phyloP scores from a whole-genome alignment of 2,329 filamentous ascomycete genomes.

The Alternaria panax region DNA sequence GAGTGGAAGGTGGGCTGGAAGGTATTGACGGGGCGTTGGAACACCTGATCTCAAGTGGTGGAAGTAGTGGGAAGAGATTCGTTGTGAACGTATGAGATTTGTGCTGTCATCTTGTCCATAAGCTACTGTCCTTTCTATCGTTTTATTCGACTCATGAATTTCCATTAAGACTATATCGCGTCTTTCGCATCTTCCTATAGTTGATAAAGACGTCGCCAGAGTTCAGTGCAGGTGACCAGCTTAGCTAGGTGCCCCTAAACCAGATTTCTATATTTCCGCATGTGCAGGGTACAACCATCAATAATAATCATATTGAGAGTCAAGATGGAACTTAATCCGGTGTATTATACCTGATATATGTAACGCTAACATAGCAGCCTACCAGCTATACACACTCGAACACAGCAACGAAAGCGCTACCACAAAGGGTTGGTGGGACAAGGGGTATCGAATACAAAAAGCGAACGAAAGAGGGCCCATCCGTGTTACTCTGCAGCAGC shows the following conservation, averaged over 20 bases:
- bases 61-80: neutral
- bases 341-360: neutral
- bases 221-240: neutral
- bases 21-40: neutral
- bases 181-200: neutral
- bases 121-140: neutral
- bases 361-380: neutral
- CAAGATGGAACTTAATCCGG: neutral
- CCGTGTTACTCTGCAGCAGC: neutral
- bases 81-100: neutral
- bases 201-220: neutral
- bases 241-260: neutral
- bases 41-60: neutral
- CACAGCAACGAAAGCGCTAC: slow-evolving; percentile 1
- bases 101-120: neutral
- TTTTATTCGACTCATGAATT: neutral
- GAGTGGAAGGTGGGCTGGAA: neutral
- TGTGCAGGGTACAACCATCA: neutral
- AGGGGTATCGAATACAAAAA: slow-evolving; percentile 5
- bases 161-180: neutral
- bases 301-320: neutral
- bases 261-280: neutral
- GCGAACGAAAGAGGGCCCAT: neutral
- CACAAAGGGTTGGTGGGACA: neutral
- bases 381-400: neutral